These are phyloP conservation scores for Wickerhamiella spandovensis DNA, from an alignment of 805 yeast genomes.

Conservation along the genomic window DNA sequence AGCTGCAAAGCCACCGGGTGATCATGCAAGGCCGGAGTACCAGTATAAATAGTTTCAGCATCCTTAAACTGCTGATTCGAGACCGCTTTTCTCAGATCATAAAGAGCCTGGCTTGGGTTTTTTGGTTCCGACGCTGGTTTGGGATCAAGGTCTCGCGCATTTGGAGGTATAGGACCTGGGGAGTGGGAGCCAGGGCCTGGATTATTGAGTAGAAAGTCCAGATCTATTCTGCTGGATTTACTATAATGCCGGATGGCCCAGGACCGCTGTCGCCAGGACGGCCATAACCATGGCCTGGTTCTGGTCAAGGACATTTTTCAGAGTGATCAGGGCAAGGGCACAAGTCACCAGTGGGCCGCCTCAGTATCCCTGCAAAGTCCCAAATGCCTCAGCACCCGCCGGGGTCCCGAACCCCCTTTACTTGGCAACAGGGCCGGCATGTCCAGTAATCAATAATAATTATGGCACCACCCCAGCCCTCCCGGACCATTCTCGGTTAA, in stretches of 20 bases:
- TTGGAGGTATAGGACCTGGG: not conserved
- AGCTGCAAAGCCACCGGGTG: slow-evolving; percentile 9
- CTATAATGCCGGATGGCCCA: not conserved
- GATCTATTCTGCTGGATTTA: not conserved
- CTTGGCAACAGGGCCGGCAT: too few relatives aligned
- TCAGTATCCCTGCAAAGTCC: too few relatives aligned
- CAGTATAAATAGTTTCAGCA: slow-evolving; percentile 8
- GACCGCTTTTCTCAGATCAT: not conserved
- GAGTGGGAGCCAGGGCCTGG: not conserved
- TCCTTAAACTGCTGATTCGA: not conserved
- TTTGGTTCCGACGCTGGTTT: not conserved
- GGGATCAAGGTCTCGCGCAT: not conserved
- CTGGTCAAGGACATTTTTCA: not conserved
- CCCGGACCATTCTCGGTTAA: not conserved
- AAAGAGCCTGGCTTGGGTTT: not conserved
- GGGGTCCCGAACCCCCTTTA: too few relatives aligned
- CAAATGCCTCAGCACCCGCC: too few relatives aligned
- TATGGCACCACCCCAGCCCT: not conserved
- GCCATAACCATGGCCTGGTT: not conserved
- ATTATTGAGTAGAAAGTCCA: not conserved
- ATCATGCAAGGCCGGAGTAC: slow-evolving; percentile 7
- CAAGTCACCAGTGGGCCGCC: too few relatives aligned
- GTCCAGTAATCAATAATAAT: too few relatives aligned
- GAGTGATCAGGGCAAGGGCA: not conserved
- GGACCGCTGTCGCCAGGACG: not conserved